phyloP scores from a whole-genome alignment of 148 eudicot species.

The Suaeda aralocaspica region DNA sequence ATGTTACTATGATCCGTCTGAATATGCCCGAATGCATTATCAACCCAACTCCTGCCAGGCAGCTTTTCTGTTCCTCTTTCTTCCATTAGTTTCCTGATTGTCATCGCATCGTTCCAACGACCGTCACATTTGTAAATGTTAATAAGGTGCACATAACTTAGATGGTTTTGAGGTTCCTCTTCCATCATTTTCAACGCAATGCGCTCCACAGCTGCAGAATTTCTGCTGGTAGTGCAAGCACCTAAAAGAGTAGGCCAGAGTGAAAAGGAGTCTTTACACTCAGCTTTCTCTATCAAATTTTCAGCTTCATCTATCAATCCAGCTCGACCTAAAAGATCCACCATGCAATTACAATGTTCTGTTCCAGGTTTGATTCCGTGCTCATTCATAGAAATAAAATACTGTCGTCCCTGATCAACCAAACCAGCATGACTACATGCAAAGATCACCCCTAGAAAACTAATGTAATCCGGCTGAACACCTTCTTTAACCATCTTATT shows the following conservation, averaged over 20 bases:
- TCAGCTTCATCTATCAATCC: constrained; percentile 80
- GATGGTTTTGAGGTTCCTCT: constrained; percentile 57
- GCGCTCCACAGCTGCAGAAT: constrained; percentile 63
- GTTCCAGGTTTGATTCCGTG: constrained; percentile 53
- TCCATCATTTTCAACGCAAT: constrained; percentile 69
- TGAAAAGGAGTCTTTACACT: constrained; percentile 38
- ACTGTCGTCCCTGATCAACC: constrained; percentile 55
- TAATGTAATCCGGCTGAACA: constrained; percentile 59
- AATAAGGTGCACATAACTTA: constrained; percentile 77
- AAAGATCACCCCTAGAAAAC: constrained; percentile 68
- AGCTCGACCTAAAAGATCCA: constrained; percentile 80
- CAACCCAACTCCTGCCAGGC: constrained; percentile 81
- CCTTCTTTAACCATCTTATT: constrained; percentile 54
- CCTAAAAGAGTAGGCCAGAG: constrained; percentile 82
- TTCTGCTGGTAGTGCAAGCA: constrained; percentile 58
- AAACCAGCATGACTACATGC: constrained; percentile 92
- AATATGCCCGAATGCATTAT: constrained; percentile 20
- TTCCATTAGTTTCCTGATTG: constrained; percentile 52
- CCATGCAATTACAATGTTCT: constrained; percentile 78
- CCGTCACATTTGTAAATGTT: constrained; percentile 65
- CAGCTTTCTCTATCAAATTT: constrained; percentile 46
- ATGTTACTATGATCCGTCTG: not conserved
- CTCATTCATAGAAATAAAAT: constrained; percentile 47
- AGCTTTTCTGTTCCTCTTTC: constrained; percentile 58
- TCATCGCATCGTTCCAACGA: constrained; percentile 62